Base-by-base conservation (phyloP, 1,284 basidiomycete species). In the Heterobasidion occidentale region DNA sequence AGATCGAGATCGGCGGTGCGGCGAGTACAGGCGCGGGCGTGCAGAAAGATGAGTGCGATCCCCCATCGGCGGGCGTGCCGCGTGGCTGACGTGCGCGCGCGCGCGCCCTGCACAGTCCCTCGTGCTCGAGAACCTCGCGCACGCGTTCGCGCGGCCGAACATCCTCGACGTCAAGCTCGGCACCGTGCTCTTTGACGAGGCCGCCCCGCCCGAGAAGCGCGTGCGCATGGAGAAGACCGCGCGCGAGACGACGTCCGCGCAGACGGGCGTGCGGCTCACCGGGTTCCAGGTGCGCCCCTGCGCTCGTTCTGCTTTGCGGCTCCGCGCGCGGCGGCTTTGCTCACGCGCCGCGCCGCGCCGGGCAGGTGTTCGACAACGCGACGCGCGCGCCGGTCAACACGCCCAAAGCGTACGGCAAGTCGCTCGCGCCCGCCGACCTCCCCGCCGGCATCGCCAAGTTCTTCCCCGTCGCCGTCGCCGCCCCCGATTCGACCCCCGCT, bases 111-210 rank as follows among this genome's bases (percentile, higher is more conserved):
- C 46, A 79, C 81, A 94, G 73, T 85, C 79, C 58, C 74, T 97
- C 57, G 92, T 97, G 27, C 71, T 98, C 6, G 88, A 95, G 71
- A 98, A 98, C 68, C 74, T 96, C 7, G 74, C 88, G 1, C 71
- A 85, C 61, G 67, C 78, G 0, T 98, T 94, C 73, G 64, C 70
- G 33, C 86, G 84, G 67, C 94, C 95, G 2, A 93, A 90, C 64
- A 84, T 97, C 54, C 76, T 97, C 27, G 96, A 98, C 68, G 77
- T 94, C 69, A 98, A 98, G 70, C 86, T 98, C 19, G 95, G 95
- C 1, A 94, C 89, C 0, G 77, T 90, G 8, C 78, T 98, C 4
- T 90, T 90, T 64, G 89, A 90, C 56, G 77, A 84, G 34, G 72
- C 72, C 19, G 87, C 92, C 2, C 72, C 78, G 0, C 79, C 80